A percentile compares a stretch with the other conserved stretches of the same genome.
These are phyloP conservation scores for Fusarium tuaranense DNA, from an alignment of 2,329 filamentous ascomycete species.

Conservation along the genomic window DNA sequence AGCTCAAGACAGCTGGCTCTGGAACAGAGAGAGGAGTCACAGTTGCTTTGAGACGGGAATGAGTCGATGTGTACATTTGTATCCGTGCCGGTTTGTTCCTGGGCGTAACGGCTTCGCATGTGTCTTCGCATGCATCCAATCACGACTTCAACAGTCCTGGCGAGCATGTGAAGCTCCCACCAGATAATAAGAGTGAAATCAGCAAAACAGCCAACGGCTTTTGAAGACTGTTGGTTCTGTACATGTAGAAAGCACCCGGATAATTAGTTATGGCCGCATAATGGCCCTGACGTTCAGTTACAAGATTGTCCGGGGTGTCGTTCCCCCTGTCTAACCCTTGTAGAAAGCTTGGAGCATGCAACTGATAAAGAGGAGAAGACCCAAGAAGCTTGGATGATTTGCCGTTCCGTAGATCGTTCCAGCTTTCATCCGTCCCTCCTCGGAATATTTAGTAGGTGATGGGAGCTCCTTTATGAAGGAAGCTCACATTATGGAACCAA, in stretches of 20 bases:
- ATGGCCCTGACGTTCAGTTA: neutral
- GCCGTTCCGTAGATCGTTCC: neutral
- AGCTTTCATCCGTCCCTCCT: neutral
- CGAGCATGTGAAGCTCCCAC: neutral
- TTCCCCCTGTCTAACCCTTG: neutral
- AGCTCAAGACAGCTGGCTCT: neutral
- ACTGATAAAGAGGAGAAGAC: neutral
- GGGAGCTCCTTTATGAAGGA: neutral
- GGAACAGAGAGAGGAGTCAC: neutral
- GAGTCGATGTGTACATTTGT: neutral
- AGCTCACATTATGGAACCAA: neutral
- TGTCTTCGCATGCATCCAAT: neutral
- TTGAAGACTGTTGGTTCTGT: neutral
- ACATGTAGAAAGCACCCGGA: neutral
- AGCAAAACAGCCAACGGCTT: neutral
- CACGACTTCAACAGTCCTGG: neutral
- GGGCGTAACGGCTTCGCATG: neutral
- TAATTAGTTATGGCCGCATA: neutral
- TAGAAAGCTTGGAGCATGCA: neutral
- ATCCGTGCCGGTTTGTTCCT: neutral
- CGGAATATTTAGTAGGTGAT: neutral
- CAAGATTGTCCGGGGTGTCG: neutral
- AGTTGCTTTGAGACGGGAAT: neutral
- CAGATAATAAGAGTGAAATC: neutral
- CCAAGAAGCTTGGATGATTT: neutral